Percentiles rank a stretch among this genome's conserved stretches.
phyloP scores from a whole-genome alignment of 2,329 filamentous ascomycete species.

The Decorospora gaudefroyi region DNA sequence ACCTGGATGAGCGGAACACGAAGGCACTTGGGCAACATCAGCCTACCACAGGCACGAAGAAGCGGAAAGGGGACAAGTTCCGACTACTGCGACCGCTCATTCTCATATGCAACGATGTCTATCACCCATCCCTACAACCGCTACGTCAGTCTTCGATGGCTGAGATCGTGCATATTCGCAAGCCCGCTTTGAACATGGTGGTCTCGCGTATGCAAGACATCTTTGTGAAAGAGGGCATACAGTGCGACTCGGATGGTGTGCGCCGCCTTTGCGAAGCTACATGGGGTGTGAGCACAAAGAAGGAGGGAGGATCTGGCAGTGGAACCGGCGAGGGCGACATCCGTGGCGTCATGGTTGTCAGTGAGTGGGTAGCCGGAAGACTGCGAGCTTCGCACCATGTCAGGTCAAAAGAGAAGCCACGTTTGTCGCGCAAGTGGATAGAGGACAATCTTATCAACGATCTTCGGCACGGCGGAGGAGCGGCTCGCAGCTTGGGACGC shows the following conservation, averaged over 20 bases:
- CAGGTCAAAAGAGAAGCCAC: slow-evolving; percentile 47
- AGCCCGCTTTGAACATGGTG: slow-evolving; percentile 84
- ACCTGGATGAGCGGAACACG: slow-evolving; percentile 82
- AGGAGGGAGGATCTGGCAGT: slow-evolving; percentile 63
- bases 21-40: slow-evolving; percentile 44
- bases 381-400: slow-evolving; percentile 56
- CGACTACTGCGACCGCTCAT: slow-evolving; percentile 85
- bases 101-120: slow-evolving; percentile 96
- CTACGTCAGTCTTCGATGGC: slow-evolving; percentile 83
- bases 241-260: slow-evolving; percentile 86
- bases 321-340: slow-evolving; percentile 74
- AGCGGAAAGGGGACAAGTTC: slow-evolving; percentile 84
- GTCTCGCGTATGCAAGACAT: slow-evolving; percentile 78
- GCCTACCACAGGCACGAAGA: slow-evolving; percentile 49
- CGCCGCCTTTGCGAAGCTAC: slow-evolving; percentile 81
- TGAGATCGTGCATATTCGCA: slow-evolving; percentile 89
- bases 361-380: slow-evolving; percentile 81
- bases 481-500: slow-evolving; percentile 70
- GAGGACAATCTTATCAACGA: slow-evolving; percentile 72
- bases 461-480: slow-evolving; percentile 70
- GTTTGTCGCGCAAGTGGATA: slow-evolving; percentile 75
- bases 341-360: slow-evolving; percentile 81
- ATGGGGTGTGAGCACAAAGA: slow-evolving; percentile 76
- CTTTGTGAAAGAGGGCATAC: slow-evolving; percentile 86
- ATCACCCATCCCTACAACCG: slow-evolving; percentile 84